phyloP scores from a whole-genome alignment of 73 alveolate genomes.

The Paramecium biaurelia region DNA sequence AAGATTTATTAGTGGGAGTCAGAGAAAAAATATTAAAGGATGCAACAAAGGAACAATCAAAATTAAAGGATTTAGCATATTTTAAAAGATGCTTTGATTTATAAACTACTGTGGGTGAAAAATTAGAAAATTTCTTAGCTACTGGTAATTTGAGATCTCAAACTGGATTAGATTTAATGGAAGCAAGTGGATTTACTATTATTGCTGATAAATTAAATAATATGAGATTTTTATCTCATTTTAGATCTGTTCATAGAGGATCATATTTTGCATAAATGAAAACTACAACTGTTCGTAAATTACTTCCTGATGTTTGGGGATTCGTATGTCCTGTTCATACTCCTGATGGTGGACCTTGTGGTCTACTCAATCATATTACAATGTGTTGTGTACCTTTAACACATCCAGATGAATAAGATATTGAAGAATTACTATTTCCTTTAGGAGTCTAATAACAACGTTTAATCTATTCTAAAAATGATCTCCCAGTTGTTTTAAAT shows the following conservation, averaged over 20 bases:
- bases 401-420: slow-evolving; percentile 74
- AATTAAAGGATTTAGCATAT: slow-evolving; percentile 79
- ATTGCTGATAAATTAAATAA: slow-evolving; percentile 98
- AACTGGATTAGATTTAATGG: slow-evolving; percentile 95
- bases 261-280: slow-evolving; percentile 98
- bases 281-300: slow-evolving; percentile 95
- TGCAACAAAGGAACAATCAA: slow-evolving; percentile 79
- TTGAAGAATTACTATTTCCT: slow-evolving; percentile 75
- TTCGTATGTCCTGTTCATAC: too few species aligned
- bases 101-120: slow-evolving; percentile 89
- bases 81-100: slow-evolving; percentile 87
- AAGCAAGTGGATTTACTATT: slow-evolving; percentile 96
- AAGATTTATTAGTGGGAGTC: slow-evolving; percentile 87
- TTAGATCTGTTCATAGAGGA: slow-evolving; percentile 99
- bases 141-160: slow-evolving; percentile 98
- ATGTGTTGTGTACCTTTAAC: slow-evolving; percentile 79
- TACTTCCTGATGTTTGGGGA: slow-evolving; percentile 96
- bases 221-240: slow-evolving; percentile 96
- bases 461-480: slow-evolving; percentile 6
- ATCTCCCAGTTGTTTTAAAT: slow-evolving; percentile 86
- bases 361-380: slow-evolving; percentile 94
- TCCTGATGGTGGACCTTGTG: slow-evolving; percentile 83
- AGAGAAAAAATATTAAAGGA: slow-evolving; percentile 85
- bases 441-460: slow-evolving; percentile 82
- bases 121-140: slow-evolving; percentile 97